Conservation (phyloP, 2,329 filamentous ascomycete species). For the Aspergillus novofumigatus region DNA sequence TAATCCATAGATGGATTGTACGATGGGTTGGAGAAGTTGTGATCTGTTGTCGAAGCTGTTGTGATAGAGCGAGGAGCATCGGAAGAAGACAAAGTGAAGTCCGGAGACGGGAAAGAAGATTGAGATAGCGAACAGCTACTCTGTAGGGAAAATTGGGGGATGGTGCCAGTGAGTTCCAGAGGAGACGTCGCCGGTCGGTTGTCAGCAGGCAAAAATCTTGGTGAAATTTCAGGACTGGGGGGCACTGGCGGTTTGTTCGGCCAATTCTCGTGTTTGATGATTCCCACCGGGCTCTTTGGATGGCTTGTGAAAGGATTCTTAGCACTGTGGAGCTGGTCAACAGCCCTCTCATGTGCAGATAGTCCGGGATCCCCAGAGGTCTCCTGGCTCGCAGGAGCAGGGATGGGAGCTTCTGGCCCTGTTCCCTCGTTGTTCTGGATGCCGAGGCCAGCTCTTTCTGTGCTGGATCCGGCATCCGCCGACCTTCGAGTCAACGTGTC, state of each 20-base stretch:
- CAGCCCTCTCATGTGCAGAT: conserved; percentile 1
- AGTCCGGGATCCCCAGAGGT: neutral
- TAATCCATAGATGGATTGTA: conserved; percentile 37
- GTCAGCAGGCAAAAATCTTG: conserved; percentile 33
- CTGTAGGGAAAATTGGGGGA: conserved; percentile 39
- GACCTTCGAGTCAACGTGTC: conserved; percentile 24
- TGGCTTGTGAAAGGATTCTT: conserved; percentile 19
- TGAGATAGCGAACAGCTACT: conserved; percentile 35
- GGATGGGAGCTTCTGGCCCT: neutral
- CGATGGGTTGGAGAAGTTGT: conserved; percentile 32
- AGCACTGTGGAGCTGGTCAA: conserved; percentile 13
- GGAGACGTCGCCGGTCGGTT: conserved; percentile 42
- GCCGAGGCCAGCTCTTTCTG: conserved; percentile 24
- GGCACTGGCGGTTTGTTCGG: conserved; percentile 17
- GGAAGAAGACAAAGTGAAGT: conserved; percentile 37
- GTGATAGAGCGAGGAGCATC: conserved; percentile 41
- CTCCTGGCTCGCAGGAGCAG: conserved; percentile 1
- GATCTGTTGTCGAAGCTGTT: conserved; percentile 41
- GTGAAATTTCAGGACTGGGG: conserved; percentile 35
- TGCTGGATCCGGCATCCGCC: conserved; percentile 3
- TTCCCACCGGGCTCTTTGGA: conserved; percentile 26
- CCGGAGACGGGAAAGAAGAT: conserved; percentile 45
- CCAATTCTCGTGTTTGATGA: conserved; percentile 28
- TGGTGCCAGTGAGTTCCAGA: conserved; percentile 34
- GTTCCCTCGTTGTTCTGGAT: conserved; percentile 19